These are phyloP conservation scores for Rhazya stricta DNA, from an alignment of 257 asterid genomes.

Conservation along the genomic window DNA sequence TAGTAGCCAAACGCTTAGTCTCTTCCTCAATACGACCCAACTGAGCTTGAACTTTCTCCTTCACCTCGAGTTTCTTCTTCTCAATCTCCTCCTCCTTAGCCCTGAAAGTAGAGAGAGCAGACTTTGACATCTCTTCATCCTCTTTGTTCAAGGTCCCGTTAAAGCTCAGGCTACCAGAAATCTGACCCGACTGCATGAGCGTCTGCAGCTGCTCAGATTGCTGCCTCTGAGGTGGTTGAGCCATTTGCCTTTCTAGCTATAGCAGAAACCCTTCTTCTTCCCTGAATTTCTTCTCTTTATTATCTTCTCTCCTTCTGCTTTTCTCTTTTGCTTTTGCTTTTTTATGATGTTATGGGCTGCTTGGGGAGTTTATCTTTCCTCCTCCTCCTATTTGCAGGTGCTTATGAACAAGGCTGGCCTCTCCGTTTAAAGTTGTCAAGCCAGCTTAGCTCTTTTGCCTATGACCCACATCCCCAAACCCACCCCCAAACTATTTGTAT, in stretches of 20 bases:
- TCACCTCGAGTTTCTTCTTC: slow-evolving; percentile 87
- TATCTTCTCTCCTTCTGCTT: slow-evolving; percentile 19
- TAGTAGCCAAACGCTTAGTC: slow-evolving; percentile 72
- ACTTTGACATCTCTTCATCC: slow-evolving; percentile 89
- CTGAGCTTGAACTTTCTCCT: slow-evolving; percentile 86
- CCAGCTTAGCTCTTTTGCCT: slow-evolving; percentile 20
- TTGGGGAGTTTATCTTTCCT: slow-evolving; percentile 19
- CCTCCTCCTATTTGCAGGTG: slow-evolving; percentile 38
- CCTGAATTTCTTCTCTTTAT: slow-evolving; percentile 27
- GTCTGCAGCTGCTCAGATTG: slow-evolving; percentile 57
- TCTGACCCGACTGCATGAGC: slow-evolving; percentile 65
- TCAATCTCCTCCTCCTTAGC: slow-evolving; percentile 99
- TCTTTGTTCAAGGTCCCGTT: slow-evolving; percentile 62
- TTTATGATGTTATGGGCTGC: slow-evolving; percentile 33
- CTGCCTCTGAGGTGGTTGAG: slow-evolving; percentile 61
- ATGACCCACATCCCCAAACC: slow-evolving; percentile 12
- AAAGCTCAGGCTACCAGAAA: slow-evolving; percentile 79
- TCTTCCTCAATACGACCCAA: slow-evolving; percentile 95
- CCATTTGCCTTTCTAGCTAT: slow-evolving; percentile 28
- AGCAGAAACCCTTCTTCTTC: slow-evolving; percentile 32
- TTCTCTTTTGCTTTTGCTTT: slow-evolving; percentile 48
- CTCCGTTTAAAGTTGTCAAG: slow-evolving; percentile 11
- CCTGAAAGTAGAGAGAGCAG: slow-evolving; percentile 81
- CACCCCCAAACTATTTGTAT: too few species aligned
- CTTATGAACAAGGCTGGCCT: slow-evolving; percentile 44